These are phyloP conservation scores for Umbilicaria muhlenbergii DNA, from an alignment of 495 filamentous ascomycete species.

Conservation along the genomic window DNA sequence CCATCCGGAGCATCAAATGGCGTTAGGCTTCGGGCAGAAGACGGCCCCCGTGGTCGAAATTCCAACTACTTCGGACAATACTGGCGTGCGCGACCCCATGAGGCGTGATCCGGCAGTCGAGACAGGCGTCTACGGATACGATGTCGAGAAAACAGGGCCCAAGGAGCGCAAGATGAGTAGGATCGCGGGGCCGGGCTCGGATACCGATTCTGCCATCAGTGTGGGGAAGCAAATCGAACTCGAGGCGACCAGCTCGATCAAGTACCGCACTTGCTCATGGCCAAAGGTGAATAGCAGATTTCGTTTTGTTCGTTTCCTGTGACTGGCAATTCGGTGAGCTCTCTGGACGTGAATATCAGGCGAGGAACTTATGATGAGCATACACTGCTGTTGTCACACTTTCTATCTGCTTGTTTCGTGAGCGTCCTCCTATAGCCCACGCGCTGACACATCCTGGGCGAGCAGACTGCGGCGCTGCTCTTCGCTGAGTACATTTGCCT, in stretches of 20 bases:
- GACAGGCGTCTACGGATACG: slow-evolving; percentile 2
- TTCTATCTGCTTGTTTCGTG: too few species aligned
- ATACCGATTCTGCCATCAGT: slow-evolving; percentile 15
- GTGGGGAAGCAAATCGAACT: slow-evolving; percentile 61
- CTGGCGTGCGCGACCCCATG: neutral
- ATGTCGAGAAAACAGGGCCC: slow-evolving; percentile 4
- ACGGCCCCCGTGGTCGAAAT: slow-evolving; percentile 5
- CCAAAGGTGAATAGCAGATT: slow-evolving; percentile 44
- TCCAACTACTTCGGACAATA: neutral
- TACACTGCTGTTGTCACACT: neutral
- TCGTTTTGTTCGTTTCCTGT: slow-evolving; percentile 1
- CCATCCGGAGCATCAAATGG: slow-evolving; percentile 35
- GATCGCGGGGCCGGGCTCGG: slow-evolving; percentile 5
- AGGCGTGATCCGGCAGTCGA: slow-evolving; percentile 4
- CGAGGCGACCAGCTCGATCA: slow-evolving; percentile 64
- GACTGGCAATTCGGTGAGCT: neutral
- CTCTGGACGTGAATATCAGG: neutral
- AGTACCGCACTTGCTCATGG: slow-evolving; percentile 85
- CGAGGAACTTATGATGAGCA: neutral
- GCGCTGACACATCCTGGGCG: slow-evolving; percentile 2
- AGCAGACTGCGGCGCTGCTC: slow-evolving; percentile 64
- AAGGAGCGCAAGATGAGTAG: slow-evolving; percentile 10
- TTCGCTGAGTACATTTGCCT: slow-evolving; percentile 89
- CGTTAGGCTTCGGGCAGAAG: slow-evolving; percentile 20
- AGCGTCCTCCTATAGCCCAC: too few species aligned